Evolutionary conservation across 2,329 filamentous ascomycete species (phyloP).

Genomic region (Xylariaceae sp.): DNA sequence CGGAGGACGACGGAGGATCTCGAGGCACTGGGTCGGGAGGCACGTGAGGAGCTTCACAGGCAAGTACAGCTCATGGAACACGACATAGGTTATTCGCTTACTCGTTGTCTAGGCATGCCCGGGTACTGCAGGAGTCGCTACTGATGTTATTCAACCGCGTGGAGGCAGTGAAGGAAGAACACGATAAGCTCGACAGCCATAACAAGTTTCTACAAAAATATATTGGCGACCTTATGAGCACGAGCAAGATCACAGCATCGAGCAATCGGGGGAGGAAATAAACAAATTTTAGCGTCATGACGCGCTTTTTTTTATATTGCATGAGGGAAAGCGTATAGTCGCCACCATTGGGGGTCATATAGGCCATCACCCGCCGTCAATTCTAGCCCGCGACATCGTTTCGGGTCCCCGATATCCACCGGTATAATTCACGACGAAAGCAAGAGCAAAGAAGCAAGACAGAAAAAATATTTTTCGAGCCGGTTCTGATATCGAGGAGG

Average conservation of each 20-base stretch:
- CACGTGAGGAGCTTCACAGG: slow-evolving; percentile 60
- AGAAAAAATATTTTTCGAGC: no score
- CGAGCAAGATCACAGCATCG: slow-evolving; percentile 64
- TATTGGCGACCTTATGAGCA: slow-evolving; percentile 91
- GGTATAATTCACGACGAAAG: neutral
- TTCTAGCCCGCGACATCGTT: neutral
- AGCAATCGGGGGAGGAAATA: slow-evolving; percentile 50
- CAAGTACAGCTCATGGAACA: slow-evolving; percentile 31
- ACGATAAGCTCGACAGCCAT: slow-evolving; percentile 93
- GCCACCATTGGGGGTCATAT: slow-evolving; percentile 1
- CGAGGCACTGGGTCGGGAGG: slow-evolving; percentile 78
- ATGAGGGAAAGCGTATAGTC: slow-evolving; percentile 1
- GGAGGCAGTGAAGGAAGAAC: slow-evolving; percentile 87
- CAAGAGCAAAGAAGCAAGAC: no score
- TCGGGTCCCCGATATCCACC: neutral
- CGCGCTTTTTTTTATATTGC: slow-evolving; percentile 4
- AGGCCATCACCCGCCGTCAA: slow-evolving; percentile 3
- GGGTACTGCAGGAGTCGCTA: slow-evolving; percentile 81
- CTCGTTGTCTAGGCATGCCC: slow-evolving; percentile 64
- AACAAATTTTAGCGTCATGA: slow-evolving; percentile 18
- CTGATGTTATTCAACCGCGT: slow-evolving; percentile 88
- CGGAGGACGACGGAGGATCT: slow-evolving; percentile 85
- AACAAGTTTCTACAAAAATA: slow-evolving; percentile 98
- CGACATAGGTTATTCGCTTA: slow-evolving; percentile 1
- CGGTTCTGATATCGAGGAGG: neutral